Base-by-base conservation (phyloP, 495 filamentous ascomycete genomes). In the Trichocladium antarcticum region DNA sequence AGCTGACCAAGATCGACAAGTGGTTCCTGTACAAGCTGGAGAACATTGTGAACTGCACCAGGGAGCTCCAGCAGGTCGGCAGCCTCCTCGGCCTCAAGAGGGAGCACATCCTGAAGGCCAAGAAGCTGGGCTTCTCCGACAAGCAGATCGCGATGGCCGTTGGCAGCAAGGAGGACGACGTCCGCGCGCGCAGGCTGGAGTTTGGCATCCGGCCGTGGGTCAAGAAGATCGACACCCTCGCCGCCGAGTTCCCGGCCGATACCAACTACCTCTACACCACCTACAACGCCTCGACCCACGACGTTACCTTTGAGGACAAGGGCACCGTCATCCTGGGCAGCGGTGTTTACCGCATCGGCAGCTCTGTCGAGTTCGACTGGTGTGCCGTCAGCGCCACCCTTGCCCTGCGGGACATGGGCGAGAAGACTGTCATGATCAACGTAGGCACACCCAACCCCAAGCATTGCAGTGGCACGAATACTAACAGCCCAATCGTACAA, bases 361-460 rank as follows among this genome's bases (percentile, higher is more conserved):
- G 84, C 71, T 95, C 89, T 19, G 90, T 98, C 47, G 90, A 98
- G 68, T 98, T 98, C 62, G 90, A 98, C 68, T 98, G 90, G 90
- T 97, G 92, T 62, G 90, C 90, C 48, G 90, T 96, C 54, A 95
- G 90, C 61, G 87, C 87, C 51, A 92, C 92, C 14, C 74, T 85
- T 27, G 89, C 89, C 31, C 75, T 96, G 53, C 78, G 80, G 54
- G 71, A 81, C 43, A 89, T 95, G 80, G 90, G 88, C 56, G 87
- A 95, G 76, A 95, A 95, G 78, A 98, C 90, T 16, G 83, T 94
- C 47, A 94, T 98, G 88, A 94, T 98, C 67, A 98, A 97, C 64
- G 63, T 69, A 59, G 60, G 66, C 59, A 41, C 34, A 42, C 17
- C 12, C 27, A 8, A 4, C 8, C 24, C 24, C 24, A 3, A 3